Evolutionary conservation across 352 stramenopile genomes (phyloP).

Genomic region (Globisporangium acanthophoron): DNA sequence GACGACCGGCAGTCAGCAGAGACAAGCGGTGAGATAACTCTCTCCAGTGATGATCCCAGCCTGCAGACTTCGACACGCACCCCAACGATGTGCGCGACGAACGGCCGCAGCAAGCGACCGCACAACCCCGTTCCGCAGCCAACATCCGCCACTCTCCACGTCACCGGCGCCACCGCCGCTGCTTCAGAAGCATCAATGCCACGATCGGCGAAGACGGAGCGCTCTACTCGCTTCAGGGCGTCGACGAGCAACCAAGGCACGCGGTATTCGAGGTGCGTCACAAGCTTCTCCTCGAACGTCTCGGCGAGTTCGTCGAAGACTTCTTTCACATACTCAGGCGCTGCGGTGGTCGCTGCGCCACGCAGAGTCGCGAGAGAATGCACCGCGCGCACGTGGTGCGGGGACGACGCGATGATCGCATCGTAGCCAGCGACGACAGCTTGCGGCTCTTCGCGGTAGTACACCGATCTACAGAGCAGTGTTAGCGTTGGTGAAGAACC

Average conservation of each 20-base stretch:
- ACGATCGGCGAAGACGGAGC: slow-evolving; percentile 15
- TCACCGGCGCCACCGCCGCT: neutral
- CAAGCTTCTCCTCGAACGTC: slow-evolving; percentile 77
- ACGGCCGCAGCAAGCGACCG: slow-evolving; percentile 54
- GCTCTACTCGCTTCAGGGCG: slow-evolving; percentile 38
- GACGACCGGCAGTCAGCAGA: neutral
- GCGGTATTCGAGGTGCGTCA: slow-evolving; percentile 72
- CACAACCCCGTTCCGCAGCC: slow-evolving; percentile 79
- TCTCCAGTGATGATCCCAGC: neutral
- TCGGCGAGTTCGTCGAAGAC: slow-evolving; percentile 80
- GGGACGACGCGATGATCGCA: slow-evolving; percentile 25
- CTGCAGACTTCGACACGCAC: slow-evolving; percentile 17
- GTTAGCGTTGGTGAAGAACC: neutral
- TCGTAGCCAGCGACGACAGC: slow-evolving; percentile 47
- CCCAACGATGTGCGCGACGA: slow-evolving; percentile 47
- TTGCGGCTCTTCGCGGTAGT: slow-evolving; percentile 51
- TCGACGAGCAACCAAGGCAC: slow-evolving; percentile 78
- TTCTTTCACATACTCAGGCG: slow-evolving; percentile 59
- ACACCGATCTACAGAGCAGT: slow-evolving; percentile 38
- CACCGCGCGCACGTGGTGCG: slow-evolving; percentile 45
- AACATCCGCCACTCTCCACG: slow-evolving; percentile 49
- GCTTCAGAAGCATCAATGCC: neutral
- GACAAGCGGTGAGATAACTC: neutral
- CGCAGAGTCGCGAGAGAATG: slow-evolving; percentile 66
- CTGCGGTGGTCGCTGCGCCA: slow-evolving; percentile 38